Percentiles rank a stretch among this genome's conserved stretches.
Evolutionary conservation across 2,329 filamentous ascomycete genomes (phyloP).

Genomic region (Neospermospora avenae): DNA sequence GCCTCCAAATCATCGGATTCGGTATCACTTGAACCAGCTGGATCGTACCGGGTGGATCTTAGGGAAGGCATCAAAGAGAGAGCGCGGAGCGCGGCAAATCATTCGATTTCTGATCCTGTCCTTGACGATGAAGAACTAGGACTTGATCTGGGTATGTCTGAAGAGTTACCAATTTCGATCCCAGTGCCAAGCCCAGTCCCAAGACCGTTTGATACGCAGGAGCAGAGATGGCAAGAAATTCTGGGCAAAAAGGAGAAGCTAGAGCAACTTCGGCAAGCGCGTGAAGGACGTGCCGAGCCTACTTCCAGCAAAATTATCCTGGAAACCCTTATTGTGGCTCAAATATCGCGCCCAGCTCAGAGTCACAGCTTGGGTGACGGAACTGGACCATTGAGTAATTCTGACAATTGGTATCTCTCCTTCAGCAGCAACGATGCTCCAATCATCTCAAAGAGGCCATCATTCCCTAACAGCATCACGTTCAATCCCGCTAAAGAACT

Average conservation of each 20-base stretch:
- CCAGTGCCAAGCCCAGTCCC: background rate
- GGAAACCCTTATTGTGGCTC: background rate
- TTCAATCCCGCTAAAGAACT: background rate
- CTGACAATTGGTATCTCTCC: no score
- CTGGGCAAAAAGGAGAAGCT: background rate
- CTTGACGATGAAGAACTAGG: no score
- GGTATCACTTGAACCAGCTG: no score
- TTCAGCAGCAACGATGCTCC: no score
- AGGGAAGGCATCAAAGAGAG: no score
- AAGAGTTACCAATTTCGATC: no score
- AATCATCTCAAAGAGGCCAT: background rate
- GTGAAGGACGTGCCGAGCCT: background rate
- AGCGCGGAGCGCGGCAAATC: no score
- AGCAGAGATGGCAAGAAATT: background rate
- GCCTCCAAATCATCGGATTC: no score
- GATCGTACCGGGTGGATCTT: no score
- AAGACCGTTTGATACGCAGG: background rate
- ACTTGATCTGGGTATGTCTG: no score
- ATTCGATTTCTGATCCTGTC: no score
- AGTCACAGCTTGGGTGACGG: background rate
- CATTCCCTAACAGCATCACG: background rate
- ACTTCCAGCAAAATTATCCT: background rate
- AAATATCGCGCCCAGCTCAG: background rate
- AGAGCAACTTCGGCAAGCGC: background rate
- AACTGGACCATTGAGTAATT: no score